Evolutionary conservation across 2,329 filamentous ascomycete genomes (phyloP), one percentile per base, ranked within the genome.

Genomic region (Anthostomella pinea): DNA sequence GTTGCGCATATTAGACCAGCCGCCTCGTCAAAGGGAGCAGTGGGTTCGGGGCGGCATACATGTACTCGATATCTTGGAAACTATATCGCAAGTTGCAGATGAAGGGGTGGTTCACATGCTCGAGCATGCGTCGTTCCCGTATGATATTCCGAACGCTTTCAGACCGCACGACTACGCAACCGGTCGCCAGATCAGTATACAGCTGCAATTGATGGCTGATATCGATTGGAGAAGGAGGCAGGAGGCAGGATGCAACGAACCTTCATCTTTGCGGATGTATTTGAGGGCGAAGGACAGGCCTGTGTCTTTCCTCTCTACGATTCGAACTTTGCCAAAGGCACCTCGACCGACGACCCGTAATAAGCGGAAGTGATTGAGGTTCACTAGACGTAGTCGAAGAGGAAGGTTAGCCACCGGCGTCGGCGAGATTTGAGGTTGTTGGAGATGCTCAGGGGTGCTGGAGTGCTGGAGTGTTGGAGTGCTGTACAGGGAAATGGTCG

Each of bases 141-240:
- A 98, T 93, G 52, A 98, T 98, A 63, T 98, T 98, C 57, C 91
- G 85, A 43, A 97, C 93, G 61, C 91, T 97, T 66, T 97, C 93
- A 46, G 90, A 95, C 58, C 91, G 87, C 54, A 98, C 89, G 53
- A 98, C 91, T 95, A 62, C 53, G 58, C 50, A 37, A 15, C 48
- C 18, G 27, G 35, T 45, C 39, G 39, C 36, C 28, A 31, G 43
- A 42, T 46, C 14, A 46, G 33, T 30, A 35, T 43, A 41, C 9
- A 21, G 23, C 21, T 25, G 18, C 9, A 41, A 29, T 26, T 22
- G 13, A 15, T 34, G 17, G 32, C 26, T 22, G 36, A 33, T 24
- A 32, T 29, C 30, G 19, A 27, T 33, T 17, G 22, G 15, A 24
- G 19, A 37, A 30, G 30, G 21, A 8, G 21, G 8, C 21, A 23